Evolutionary conservation across 768 basidiomycete genomes (phyloP), one percentile per base, ranked within the genome.

Genomic region (Tulasnella sp.): DNA sequence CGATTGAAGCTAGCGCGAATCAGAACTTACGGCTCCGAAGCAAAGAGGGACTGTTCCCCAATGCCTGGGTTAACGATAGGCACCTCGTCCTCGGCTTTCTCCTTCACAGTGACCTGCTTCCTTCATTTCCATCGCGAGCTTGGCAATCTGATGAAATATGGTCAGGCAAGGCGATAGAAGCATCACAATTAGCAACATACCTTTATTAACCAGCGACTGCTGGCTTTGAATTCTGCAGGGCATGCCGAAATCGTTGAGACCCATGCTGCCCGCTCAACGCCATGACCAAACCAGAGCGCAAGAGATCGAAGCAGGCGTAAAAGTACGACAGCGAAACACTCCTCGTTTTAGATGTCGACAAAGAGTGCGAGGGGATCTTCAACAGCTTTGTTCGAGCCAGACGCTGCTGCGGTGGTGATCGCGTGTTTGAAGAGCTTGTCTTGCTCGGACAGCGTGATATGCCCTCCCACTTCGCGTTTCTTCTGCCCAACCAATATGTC

Each of bases 381-480:
- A 4, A 96, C 93, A 38, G 98, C 92, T 76, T 97, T 93, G 2
- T 88, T 91, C n/a, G 89, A 91, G 40, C 81, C 86, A 1, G 95
- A 97, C 25, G 87, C 85, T 0, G 96, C 91, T 22, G 96, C 94
- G 0, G 97, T 99, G 81, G 95, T 82, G 86, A 99, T 94, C 6
- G 96, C 93, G 82, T 99, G 97, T 83, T 94, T 97, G 90, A 94
- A 99, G 37, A 99, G 85, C 81, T 98, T 93, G 85, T 99, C 97
- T 80, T 94, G 92, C 85, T 99, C 99, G 31, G 94, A 96, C 31
- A 99, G 85, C 0, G 92, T 88, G 81, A 99, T 95, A 8, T 96
- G 97, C 80, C 95, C 82, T 98, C 96, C 96, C 96, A 99, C 76
- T 91, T 90, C 58, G 86, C 85, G 84, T 97, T 97, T 91, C n/a